A percentile compares a stretch with the other conserved stretches of the same genome.
Conservation (phyloP, 805 yeast genomes). For the Maudiozyma saulgeensis region DNA sequence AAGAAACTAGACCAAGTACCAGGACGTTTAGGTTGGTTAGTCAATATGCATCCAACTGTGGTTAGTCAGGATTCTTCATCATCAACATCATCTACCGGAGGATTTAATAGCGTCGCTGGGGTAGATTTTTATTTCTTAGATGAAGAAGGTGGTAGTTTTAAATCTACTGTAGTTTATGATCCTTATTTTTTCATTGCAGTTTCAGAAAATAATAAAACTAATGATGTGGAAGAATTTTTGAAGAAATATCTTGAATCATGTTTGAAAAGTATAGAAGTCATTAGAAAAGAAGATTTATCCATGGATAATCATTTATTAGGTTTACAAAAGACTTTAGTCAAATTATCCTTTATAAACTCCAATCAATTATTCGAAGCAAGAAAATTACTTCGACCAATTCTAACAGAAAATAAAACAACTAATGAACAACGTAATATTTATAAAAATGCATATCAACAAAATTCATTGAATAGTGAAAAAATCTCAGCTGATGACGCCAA, state of each 20-base stretch:
- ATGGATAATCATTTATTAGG: slow-evolving; percentile 85
- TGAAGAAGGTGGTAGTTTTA: slow-evolving; percentile 94
- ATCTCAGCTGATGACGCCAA: slow-evolving; percentile 44
- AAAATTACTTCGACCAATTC: slow-evolving; percentile 55
- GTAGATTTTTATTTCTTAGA: slow-evolving; percentile 92
- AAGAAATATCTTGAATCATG: slow-evolving; percentile 56
- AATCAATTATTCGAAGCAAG: slow-evolving; percentile 70
- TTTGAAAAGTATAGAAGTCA: slow-evolving; percentile 46
- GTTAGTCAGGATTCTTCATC: slow-evolving; percentile 38
- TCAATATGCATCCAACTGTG: slow-evolving; percentile 86
- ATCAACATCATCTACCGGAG: slow-evolving; percentile 5
- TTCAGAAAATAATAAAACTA: slow-evolving; percentile 32
- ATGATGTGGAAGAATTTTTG: slow-evolving; percentile 79
- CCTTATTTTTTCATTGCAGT: slow-evolving; percentile 79
- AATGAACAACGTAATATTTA: slow-evolving; percentile 61
- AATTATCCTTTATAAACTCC: slow-evolving; percentile 65
- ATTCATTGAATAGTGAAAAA: slow-evolving; percentile 12
- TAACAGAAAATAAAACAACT: slow-evolving; percentile 54
- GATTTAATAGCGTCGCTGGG: slow-evolving; percentile 56
- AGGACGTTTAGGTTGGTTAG: slow-evolving; percentile 66
- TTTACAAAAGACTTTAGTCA: slow-evolving; percentile 49
- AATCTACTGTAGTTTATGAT: slow-evolving; percentile 69
- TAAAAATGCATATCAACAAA: slow-evolving; percentile 5
- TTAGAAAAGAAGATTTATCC: slow-evolving; percentile 68
- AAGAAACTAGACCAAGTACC: slow-evolving; percentile 12